A percentile compares a stretch with the other conserved stretches of the same genome.
Evolutionary conservation across 208 protist species (phyloP).

Genomic region (Balamuthia mandrillaris): DNA sequence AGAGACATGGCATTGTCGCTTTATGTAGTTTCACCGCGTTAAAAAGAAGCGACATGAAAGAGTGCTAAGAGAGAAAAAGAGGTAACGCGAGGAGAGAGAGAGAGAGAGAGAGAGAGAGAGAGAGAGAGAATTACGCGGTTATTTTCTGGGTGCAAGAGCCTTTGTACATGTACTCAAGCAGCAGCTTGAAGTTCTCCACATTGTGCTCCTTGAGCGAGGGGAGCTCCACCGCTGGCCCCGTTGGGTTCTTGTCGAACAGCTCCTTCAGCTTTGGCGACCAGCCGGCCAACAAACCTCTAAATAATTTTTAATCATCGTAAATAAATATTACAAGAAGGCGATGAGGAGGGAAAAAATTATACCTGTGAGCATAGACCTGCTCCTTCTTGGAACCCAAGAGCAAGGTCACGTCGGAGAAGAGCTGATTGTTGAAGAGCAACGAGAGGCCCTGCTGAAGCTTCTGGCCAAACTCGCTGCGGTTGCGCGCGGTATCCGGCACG

Average conservation of each 20-base stretch:
- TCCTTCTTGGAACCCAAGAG: background rate
- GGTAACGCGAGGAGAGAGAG: background rate
- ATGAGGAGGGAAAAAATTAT: too few species aligned
- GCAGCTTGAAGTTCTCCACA: slow-evolving; percentile 11
- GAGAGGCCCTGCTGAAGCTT: background rate
- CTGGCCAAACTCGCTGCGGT: background rate
- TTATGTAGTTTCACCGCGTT: background rate
- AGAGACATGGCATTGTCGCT: background rate
- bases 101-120: background rate
- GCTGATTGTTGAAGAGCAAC: background rate
- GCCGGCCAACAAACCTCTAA: background rate
- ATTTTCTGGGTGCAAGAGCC: too few species aligned
- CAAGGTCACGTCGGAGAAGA: slow-evolving; percentile 2
- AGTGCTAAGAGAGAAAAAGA: background rate
- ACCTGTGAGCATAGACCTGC: too few species aligned
- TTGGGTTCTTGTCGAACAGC: background rate
- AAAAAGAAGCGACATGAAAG: background rate
- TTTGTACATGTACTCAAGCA: slow-evolving; percentile 33
- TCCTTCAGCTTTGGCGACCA: background rate
- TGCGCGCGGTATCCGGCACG: background rate
- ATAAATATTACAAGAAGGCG: too few species aligned
- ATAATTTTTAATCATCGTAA: too few species aligned
- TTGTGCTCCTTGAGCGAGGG: background rate
- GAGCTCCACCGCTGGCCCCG: background rate
- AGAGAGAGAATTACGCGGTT: too few species aligned